Percentiles rank a stretch among this genome's conserved stretches.
Evolutionary conservation across 73 alveolate species (phyloP).

Genomic region (Diophrys sp.): DNA sequence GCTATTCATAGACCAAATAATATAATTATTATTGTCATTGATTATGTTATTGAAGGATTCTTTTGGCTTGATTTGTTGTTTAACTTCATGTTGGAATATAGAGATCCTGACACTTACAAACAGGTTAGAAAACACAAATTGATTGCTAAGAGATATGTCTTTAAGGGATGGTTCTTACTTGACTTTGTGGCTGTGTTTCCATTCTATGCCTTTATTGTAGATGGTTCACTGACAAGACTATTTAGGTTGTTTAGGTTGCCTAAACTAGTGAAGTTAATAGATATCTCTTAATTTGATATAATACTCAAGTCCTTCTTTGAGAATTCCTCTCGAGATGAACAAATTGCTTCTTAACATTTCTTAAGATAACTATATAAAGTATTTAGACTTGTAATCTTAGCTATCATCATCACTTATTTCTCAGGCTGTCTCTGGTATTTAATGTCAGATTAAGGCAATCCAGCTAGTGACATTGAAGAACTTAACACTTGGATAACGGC

Average conservation of each 20-base stretch:
- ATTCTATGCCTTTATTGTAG: slow-evolving; percentile 52
- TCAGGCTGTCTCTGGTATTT: slow-evolving; percentile 91
- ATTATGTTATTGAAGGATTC: slow-evolving; percentile 40
- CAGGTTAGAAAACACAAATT: slow-evolving; percentile 67
- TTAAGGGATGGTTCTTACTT: slow-evolving; percentile 82
- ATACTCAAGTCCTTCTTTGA: slow-evolving; percentile 78
- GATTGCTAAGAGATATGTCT: slow-evolving; percentile 73
- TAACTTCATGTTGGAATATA: slow-evolving; percentile 79
- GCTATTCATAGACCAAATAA: slow-evolving; percentile 32
- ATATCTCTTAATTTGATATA: slow-evolving; percentile 74
- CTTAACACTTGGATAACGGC: slow-evolving; percentile 65
- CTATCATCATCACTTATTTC: slow-evolving; percentile 84
- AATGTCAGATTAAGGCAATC: slow-evolving; percentile 50
- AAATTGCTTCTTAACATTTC: slow-evolving; percentile 70
- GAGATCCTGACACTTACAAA: slow-evolving; percentile 84
- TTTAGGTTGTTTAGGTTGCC: slow-evolving; percentile 80
- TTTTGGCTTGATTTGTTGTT: slow-evolving; percentile 42
- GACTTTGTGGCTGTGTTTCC: slow-evolving; percentile 85
- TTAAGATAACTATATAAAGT: slow-evolving; percentile 80
- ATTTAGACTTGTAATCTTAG: slow-evolving; percentile 82
- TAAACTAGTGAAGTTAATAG: slow-evolving; percentile 76
- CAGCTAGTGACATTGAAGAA: slow-evolving; percentile 14
- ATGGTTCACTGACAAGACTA: slow-evolving; percentile 42
- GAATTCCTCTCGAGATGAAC: slow-evolving; percentile 70
- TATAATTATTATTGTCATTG: slow-evolving; percentile 3